These are phyloP conservation scores for Trypanosoma melophagium DNA, from an alignment of 208 protist genomes.

Conservation along the genomic window DNA sequence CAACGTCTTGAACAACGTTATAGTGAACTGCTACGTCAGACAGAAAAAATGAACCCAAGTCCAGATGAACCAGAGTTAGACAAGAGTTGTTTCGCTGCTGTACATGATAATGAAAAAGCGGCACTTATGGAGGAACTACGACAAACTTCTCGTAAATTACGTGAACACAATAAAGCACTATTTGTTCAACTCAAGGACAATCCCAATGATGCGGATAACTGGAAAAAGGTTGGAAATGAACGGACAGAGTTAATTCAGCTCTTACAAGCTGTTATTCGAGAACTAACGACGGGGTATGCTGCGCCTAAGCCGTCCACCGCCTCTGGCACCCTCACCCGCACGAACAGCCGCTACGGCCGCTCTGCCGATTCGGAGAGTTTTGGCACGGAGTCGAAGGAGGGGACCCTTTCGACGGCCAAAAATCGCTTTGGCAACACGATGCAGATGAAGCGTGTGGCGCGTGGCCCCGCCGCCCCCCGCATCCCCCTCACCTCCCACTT, in stretches of 20 bases:
- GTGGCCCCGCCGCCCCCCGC: conserved; percentile 36
- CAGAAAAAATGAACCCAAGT: conserved; percentile 44
- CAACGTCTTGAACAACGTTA: conserved; percentile 77
- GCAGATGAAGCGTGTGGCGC: conserved; percentile 46
- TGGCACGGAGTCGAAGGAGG: conserved; percentile 11
- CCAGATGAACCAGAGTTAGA: conserved; percentile 62
- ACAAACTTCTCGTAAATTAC: conserved; percentile 58
- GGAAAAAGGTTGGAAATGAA: conserved; percentile 87
- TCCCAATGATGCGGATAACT: conserved; percentile 91
- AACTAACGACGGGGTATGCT: conserved; percentile 79
- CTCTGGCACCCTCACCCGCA: background rate
- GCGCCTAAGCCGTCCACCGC: background rate
- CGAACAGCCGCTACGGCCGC: background rate
- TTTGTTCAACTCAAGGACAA: conserved; percentile 90
- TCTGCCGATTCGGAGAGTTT: conserved; percentile 8
- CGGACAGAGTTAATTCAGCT: conserved; percentile 76
- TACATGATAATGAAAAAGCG: conserved; percentile 35
- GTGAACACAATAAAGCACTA: conserved; percentile 78
- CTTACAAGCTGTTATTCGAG: conserved; percentile 53
- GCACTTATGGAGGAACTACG: conserved; percentile 65
- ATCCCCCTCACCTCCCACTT: conserved; percentile 76
- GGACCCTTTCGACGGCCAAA: background rate
- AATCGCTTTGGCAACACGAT: conserved; percentile 64
- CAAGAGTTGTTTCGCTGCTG: conserved; percentile 40
- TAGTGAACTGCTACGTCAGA: conserved; percentile 69